phyloP scores from a whole-genome alignment of 116 monocot genomes.

The Iris pallida region DNA sequence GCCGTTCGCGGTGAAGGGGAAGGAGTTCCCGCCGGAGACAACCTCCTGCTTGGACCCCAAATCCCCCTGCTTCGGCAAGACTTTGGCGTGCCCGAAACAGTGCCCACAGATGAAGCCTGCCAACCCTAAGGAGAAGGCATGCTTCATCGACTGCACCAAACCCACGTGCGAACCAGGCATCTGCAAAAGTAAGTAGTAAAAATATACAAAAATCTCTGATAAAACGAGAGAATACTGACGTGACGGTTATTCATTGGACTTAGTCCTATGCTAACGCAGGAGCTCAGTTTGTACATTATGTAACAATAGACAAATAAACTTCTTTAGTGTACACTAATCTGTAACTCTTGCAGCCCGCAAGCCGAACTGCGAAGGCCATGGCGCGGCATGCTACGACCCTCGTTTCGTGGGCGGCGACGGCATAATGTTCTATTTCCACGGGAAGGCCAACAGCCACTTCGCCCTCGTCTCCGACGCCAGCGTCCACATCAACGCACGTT shows the following conservation, averaged over 20 bases:
- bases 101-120: slow-evolving; percentile 30
- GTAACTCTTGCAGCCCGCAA: slow-evolving; percentile 1
- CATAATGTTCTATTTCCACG: slow-evolving; percentile 15
- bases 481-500: slow-evolving; percentile 9
- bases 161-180: slow-evolving; percentile 25
- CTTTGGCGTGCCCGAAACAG: slow-evolving; percentile 17
- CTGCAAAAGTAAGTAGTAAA: slow-evolving; percentile 12
- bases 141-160: slow-evolving; percentile 34
- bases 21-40: slow-evolving; percentile 25
- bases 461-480: neutral
- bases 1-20: slow-evolving; percentile 24
- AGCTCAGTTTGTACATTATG: too few species aligned
- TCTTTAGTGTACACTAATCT: neutral
- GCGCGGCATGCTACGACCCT: slow-evolving; percentile 9
- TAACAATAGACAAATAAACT: too few species aligned
- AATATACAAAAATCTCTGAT: too few species aligned
- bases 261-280: too few species aligned
- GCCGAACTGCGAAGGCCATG: slow-evolving; percentile 8
- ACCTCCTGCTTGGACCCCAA: slow-evolving; percentile 16
- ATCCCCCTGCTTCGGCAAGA: slow-evolving; percentile 21
- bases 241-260: too few species aligned
- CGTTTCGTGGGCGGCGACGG: slow-evolving; percentile 10
- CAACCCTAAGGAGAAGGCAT: slow-evolving; percentile 32
- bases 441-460: neutral
- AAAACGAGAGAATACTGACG: too few species aligned